These are phyloP conservation scores for Fusarium burgessii DNA, from an alignment of 2,329 filamentous ascomycete species.

Conservation along the genomic window DNA sequence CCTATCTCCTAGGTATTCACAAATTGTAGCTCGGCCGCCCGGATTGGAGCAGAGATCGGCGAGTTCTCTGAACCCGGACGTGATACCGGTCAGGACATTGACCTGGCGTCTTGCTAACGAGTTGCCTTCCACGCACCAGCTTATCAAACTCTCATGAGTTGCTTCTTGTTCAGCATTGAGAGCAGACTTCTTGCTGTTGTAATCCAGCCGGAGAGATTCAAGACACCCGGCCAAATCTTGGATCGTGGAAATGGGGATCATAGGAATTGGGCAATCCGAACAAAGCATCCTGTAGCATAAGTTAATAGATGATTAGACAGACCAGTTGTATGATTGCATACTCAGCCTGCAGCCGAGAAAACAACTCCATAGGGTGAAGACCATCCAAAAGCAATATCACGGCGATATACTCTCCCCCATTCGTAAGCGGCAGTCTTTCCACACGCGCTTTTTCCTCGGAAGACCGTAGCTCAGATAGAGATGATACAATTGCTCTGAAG, in stretches of 20 bases:
- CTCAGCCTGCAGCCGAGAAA: slow-evolving; percentile 58
- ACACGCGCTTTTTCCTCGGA: slow-evolving; percentile 50
- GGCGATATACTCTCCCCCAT: slow-evolving; percentile 55
- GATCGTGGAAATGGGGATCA: slow-evolving; percentile 57
- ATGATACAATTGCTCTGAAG: slow-evolving; percentile 57
- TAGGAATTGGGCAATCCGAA: slow-evolving; percentile 49
- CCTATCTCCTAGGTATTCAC: slow-evolving; percentile 46
- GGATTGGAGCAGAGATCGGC: slow-evolving; percentile 36
- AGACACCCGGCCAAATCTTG: slow-evolving; percentile 54
- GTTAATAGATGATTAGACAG: not conserved
- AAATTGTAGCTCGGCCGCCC: slow-evolving; percentile 38
- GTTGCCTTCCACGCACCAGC: slow-evolving; percentile 46
- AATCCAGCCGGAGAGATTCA: slow-evolving; percentile 52
- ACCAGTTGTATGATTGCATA: slow-evolving; percentile 46
- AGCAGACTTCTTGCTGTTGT: not conserved
- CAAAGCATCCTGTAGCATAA: slow-evolving; percentile 49
- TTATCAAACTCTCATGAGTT: slow-evolving; percentile 25
- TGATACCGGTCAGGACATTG: slow-evolving; percentile 49
- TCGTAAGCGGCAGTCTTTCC: slow-evolving; percentile 56
- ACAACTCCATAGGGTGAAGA: slow-evolving; percentile 47
- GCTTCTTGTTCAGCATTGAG: not conserved
- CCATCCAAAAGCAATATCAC: slow-evolving; percentile 59
- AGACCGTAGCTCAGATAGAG: slow-evolving; percentile 52
- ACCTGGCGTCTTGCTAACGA: slow-evolving; percentile 44
- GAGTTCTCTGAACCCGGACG: slow-evolving; percentile 45